Evolutionary conservation across 108 stramenopile genomes (phyloP), one percentile per base, ranked within the genome.

Genomic region (Nitzschia sp.): DNA sequence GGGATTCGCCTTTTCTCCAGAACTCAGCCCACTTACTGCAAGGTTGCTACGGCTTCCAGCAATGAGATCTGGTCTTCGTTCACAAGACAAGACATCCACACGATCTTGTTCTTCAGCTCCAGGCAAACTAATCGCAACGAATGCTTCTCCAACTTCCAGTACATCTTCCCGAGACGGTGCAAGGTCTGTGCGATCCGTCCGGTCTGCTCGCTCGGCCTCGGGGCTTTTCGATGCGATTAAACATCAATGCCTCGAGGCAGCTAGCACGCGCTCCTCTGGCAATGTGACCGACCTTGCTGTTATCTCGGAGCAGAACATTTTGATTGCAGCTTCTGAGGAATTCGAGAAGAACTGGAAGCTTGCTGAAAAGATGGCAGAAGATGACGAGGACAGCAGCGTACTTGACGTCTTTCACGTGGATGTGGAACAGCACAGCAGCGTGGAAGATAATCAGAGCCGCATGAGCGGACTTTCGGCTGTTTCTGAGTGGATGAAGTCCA

Each of bases 401-500:
- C 56, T 55, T 16, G 66, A 78, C 28, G 70, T 78, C 16, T 71
- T 71, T 63, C 60, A 56, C 32, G 52, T 78, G 13, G 71, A 78
- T 55, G 70, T 63, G 26, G 58, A 71, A 27, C 30, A 17, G 13
- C 23, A 21, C 30, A 38, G 31, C 19, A 31, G 17, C 16, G 34
- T 66, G 2, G 72, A 48, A 30, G 62, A 64, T 28, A 59, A 47
- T 36, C 72, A 47, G 25, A 68, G 66, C 44, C 53, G 48, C 27
- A 29, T 45, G 22, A 67, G 58, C 25, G 68, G 65, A 26, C 9
- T 52, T 16, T 68, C 80, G 8, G 47, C 71, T 9, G 68, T 81
- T 19, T 68, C 75, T 11, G 80, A 81, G 31, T 81, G 80, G 80
- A 71, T 81, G 68, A 76, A 73, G 34, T 53, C 68, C 1, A 76